Conservation (phyloP, 208 protist genomes). For the Wallacemonas sp. region DNA sequence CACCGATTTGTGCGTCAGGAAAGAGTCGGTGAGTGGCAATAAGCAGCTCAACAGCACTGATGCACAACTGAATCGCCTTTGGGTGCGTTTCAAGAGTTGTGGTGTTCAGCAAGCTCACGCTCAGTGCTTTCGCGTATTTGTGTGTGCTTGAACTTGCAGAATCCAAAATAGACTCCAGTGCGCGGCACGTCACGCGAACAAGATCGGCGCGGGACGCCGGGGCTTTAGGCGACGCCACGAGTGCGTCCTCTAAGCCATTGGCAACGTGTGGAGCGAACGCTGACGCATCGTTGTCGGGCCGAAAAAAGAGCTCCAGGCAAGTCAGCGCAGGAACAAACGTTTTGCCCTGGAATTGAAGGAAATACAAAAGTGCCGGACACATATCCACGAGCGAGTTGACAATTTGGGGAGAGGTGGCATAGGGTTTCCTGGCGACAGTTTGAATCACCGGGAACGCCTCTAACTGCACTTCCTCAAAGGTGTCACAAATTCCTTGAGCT, state of each 20-base stretch:
- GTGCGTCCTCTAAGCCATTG: not conserved
- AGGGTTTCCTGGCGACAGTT: slow-evolving; percentile 14
- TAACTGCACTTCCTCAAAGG: slow-evolving; percentile 48
- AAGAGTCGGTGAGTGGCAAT: not conserved
- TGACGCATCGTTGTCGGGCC: slow-evolving; percentile 2
- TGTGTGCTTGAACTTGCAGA: not conserved
- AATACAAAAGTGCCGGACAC: slow-evolving; percentile 13
- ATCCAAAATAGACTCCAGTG: not conserved
- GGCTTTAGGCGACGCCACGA: not conserved
- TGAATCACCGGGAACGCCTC: slow-evolving; percentile 36
- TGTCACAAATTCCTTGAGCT: slow-evolving; percentile 23
- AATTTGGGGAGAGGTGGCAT: slow-evolving; percentile 5
- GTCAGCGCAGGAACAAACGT: slow-evolving; percentile 12
- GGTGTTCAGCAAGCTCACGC: not conserved
- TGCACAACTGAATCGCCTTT: slow-evolving; percentile 1
- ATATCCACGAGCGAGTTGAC: slow-evolving; percentile 18
- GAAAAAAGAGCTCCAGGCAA: slow-evolving; percentile 15
- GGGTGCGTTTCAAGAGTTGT: not conserved
- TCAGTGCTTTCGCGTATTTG: not conserved
- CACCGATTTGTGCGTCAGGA: not conserved
- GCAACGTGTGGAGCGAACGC: not conserved
- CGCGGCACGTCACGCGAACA: not conserved
- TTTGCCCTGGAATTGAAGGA: slow-evolving; percentile 4
- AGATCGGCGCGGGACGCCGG: not conserved
- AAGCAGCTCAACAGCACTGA: not conserved